Evolutionary conservation across 768 basidiomycete genomes (phyloP).

Genomic region (Termitomyces heimii): DNA sequence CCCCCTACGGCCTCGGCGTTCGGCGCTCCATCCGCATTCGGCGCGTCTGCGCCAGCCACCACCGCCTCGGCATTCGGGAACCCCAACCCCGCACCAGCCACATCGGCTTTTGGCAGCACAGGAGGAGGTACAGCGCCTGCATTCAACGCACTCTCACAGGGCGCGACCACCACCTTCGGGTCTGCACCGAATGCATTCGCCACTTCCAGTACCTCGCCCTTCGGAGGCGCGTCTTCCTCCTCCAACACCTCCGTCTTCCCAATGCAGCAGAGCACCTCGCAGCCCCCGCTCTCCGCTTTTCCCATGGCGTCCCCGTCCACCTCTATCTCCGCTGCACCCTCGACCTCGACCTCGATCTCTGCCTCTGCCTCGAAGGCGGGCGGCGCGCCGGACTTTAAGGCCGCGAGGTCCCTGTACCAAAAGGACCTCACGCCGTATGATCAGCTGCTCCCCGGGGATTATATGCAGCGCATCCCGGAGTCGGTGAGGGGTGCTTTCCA

Average conservation of each 20-base stretch:
- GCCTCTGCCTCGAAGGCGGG: neutral
- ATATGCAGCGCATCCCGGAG: conserved; percentile 47
- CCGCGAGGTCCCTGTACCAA: conserved; percentile 27
- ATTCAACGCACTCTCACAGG: conserved; percentile 1
- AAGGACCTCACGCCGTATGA: conserved; percentile 53
- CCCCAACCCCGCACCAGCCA: neutral
- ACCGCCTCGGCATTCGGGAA: conserved; percentile 23
- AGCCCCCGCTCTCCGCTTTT: conserved; percentile 15
- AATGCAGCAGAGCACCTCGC: conserved; percentile 6
- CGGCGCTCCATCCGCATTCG: no score
- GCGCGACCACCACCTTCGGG: neutral
- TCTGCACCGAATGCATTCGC: conserved; percentile 12
- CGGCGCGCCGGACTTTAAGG: conserved; percentile 21
- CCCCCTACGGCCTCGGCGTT: neutral
- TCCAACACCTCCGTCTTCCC: conserved; percentile 3
- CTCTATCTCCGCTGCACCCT: neutral
- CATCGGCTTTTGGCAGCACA: neutral
- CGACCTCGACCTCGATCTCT: no score
- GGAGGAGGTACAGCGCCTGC: no score
- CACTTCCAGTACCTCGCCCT: conserved; percentile 4
- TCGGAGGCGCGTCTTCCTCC: neutral
- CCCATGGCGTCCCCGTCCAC: conserved; percentile 16
- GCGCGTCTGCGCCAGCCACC: no score
- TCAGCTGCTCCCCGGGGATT: conserved; percentile 49
- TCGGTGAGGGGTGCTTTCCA: conserved; percentile 47